Base-by-base conservation (phyloP, 2,329 filamentous ascomycete genomes). In the Paraphoma sp. region DNA sequence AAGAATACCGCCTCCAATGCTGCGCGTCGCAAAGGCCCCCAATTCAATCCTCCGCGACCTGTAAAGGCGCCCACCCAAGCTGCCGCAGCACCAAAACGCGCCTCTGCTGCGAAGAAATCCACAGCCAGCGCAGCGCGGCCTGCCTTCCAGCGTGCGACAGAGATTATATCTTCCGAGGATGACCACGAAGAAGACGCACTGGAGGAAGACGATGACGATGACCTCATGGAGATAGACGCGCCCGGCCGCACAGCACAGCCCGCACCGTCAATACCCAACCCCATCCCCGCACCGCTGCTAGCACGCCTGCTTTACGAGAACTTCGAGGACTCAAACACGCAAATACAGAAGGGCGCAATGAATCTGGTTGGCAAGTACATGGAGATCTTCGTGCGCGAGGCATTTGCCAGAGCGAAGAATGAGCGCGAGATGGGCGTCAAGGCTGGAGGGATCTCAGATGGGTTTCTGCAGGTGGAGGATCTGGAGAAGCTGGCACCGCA, bases 301-400 rank as follows among this genome's bases (percentile, higher is more conserved):
- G 89, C 90, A 9, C 85, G 87, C 36, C 79, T 97, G 3, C 81
- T 97, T 33, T 89, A 96, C 72, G 87, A 93, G 66, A 87, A 90
- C 72, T 97, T 97, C 71, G 82, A 81, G 45, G 79, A 89, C 29
- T 53, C 65, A 11, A 65, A 72, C 12, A 74, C 67, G 33, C 67
- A 74, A 46, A 77, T 76, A 52, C 68, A 73, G 52, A 70, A 71
- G 45, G 74, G 73, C 33, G 73, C 65, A 4, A 91, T 93, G 73
- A 83, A 81, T 6, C 86, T 93, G 1, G 85, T 93, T 56, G 89
- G 87, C 12, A 92, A 89, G 78, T 98, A 98, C 74, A 84, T 97
- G 76, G 92, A 97, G 76, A 86, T 94, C 0, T 98, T 97, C 78
- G 90, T 97, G 51, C 84, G 90, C 59, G 94, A 98, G 79, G 92